Base-by-base conservation (phyloP, 768 basidiomycete species). In the Ramaria sp. region DNA sequence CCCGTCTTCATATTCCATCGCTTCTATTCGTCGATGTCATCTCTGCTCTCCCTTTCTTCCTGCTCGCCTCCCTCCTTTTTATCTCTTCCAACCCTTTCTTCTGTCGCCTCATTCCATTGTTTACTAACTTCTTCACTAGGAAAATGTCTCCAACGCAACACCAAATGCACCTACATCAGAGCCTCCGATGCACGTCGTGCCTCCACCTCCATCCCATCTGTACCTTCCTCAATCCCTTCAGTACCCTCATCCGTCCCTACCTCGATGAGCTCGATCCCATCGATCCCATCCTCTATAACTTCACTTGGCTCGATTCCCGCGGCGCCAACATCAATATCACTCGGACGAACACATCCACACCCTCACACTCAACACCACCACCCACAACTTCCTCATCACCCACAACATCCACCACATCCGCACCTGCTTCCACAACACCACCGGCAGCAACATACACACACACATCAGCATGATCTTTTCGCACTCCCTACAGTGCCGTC, bases 161-260 rank as follows among this genome's bases (percentile, higher is more conserved):
- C 70, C 52, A 75, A 82, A 3, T 89, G 87, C 67, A 89, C 86
- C 0, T 89, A 79, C 59, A 81, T 88, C 66, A 87, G 89, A 50
- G 62, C 88, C 85, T 62, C 85, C 87, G 62, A 79, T 85, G 13
- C 87, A 88, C 63, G 88, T 87, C 0, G 32, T 13, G 32, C 32
- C 32, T 34, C 32, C 32, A 34, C 32, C 0, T 68, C 76, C 0
- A 64, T 71, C 0, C 67, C 72, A 24, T 61, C 63, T 44, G 59
- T 66, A 0, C 63, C 65, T 3, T 61, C 69, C 34, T 64, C 70
- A 59, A 41, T 28, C 5, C 47, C 47, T 32, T 55, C 64, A 39
- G 42, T 61, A 8, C 3, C 61, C 4, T 51, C 61, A 8, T 22
- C 45, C 27, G 36, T 18, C n/a, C 37, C 42, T 30, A 22, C 28